A percentile compares a stretch with the other conserved stretches of the same genome.
Conservation (phyloP, 129 eudicot species). For the Erigeron canadensis region DNA sequence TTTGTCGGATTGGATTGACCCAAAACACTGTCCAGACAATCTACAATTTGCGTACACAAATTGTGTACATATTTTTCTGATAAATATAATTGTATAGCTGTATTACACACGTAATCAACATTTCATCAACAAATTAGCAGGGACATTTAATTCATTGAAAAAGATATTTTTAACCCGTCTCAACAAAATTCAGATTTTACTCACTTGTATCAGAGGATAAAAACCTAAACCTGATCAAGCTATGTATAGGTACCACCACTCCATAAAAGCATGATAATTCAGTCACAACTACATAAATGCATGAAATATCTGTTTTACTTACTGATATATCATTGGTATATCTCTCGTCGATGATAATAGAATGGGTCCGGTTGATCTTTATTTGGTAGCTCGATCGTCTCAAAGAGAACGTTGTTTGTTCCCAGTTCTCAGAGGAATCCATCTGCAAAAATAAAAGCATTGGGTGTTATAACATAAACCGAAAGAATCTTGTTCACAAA, state of each 20-base stretch:
- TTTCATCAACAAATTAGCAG: neutral
- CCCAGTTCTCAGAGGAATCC: conserved; percentile 77
- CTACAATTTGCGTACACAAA: too few relatives aligned
- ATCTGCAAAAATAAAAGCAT: conserved; percentile 38
- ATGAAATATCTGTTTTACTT: conserved; percentile 22
- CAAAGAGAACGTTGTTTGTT: conserved; percentile 65
- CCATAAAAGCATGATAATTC: too few relatives aligned
- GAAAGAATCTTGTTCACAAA: conserved; percentile 21
- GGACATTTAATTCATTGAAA: neutral
- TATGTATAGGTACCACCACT: neutral
- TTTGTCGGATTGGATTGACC: neutral
- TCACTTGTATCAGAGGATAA: neutral
- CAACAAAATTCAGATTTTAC: conserved; percentile 1
- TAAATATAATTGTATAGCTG: neutral
- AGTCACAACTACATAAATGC: neutral
- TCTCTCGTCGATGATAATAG: conserved; percentile 52
- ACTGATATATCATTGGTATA: conserved; percentile 72
- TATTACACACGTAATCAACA: neutral
- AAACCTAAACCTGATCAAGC: neutral
- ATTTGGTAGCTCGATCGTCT: conserved; percentile 71
- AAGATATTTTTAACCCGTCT: neutral
- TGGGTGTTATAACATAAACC: neutral
- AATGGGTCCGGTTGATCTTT: conserved; percentile 51
- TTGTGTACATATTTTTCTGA: neutral
- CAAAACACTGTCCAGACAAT: neutral